Evolutionary conservation across 78 protist genomes (phyloP), one percentile per base, ranked within the genome.

Genomic region (Trichosphaerium sp.): DNA sequence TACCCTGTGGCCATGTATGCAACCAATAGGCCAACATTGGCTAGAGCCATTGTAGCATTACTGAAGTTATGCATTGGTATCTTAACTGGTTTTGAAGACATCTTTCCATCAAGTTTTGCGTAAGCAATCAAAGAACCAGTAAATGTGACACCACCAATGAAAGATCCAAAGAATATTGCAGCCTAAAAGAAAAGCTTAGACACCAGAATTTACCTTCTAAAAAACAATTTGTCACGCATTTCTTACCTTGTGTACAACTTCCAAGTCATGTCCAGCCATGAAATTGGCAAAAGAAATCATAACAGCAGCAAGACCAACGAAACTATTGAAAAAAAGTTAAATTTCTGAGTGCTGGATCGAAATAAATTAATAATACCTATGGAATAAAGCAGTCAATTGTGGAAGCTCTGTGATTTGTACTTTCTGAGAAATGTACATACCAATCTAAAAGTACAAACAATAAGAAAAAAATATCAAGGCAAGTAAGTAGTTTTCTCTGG

Each of bases 121-220:
- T 31, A 94, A n/a, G 99, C 99, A 21, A 87, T 69, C 3, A 92
- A 0, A 5, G 96, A 91, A 34, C 99, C 98, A 0, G 89, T 71
- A 63, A 88, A 79, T 37, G 96, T 91, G 71, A 91, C 52, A 65
- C 85, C 88, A 28, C 94, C 94, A 56, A 85, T 85, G 21, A 82
- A 43, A 2, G 87, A 58, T 54, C 90, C 94, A 1, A 85, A 37
- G 67, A 65, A 88, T 58, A 84, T 69, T 18, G 84, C 32, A 15
- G 23, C n/a, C 38, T 59, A 77, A 29, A 75, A n/a, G 1, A 29
- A 25, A 15, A n/a, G n/a, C n/a, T n/a, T n/a, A n/a, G n/a, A n/a
- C n/a, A n/a, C n/a, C n/a, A n/a, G n/a, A n/a, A n/a, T n/a, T n/a
- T n/a, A n/a, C n/a, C n/a, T n/a, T n/a, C n/a, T n/a, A n/a, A n/a